Evolutionary conservation across 2,329 filamentous ascomycete genomes (phyloP).

Genomic region (Trichoderma oligosporum): DNA sequence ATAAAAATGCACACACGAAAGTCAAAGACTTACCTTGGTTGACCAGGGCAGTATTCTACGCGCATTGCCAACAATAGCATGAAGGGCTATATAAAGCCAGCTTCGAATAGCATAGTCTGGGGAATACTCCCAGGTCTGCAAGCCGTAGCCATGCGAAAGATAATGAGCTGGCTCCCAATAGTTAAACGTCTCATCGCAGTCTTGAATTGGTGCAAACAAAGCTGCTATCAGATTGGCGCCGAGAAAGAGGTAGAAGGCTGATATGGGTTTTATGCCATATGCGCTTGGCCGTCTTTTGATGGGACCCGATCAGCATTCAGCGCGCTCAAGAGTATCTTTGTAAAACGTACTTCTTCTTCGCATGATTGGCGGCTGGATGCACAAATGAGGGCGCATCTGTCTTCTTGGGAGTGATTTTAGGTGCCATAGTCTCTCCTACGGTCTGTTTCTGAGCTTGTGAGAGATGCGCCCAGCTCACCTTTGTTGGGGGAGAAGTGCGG

Average conservation of each 20-base stretch:
- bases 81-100: slow-evolving; percentile 83
- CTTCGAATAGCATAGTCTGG: slow-evolving; percentile 91
- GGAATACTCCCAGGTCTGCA: slow-evolving; percentile 99
- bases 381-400: slow-evolving; percentile 36
- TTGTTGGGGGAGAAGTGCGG: slow-evolving; percentile 24
- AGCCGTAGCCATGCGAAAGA: slow-evolving; percentile 82
- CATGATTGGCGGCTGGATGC: slow-evolving; percentile 48
- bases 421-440: slow-evolving; percentile 36
- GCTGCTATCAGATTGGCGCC: slow-evolving; percentile 72
- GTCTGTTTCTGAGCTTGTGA: slow-evolving; percentile 21
- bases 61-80: slow-evolving; percentile 68
- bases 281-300: slow-evolving; percentile 45
- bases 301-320: slow-evolving; percentile 11
- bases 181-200: slow-evolving; percentile 98
- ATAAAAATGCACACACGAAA: neutral
- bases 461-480: slow-evolving; percentile 27
- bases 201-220: slow-evolving; percentile 83
- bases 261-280: slow-evolving; percentile 66
- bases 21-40: slow-evolving; percentile 49
- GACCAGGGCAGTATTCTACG: slow-evolving; percentile 60
- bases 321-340: neutral
- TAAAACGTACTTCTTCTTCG: slow-evolving; percentile 47
- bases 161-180: slow-evolving; percentile 99
- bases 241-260: slow-evolving; percentile 78
- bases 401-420: slow-evolving; percentile 30